Evolutionary conservation across 169 alveolate species (phyloP).

Genomic region (Babesia sp.): DNA sequence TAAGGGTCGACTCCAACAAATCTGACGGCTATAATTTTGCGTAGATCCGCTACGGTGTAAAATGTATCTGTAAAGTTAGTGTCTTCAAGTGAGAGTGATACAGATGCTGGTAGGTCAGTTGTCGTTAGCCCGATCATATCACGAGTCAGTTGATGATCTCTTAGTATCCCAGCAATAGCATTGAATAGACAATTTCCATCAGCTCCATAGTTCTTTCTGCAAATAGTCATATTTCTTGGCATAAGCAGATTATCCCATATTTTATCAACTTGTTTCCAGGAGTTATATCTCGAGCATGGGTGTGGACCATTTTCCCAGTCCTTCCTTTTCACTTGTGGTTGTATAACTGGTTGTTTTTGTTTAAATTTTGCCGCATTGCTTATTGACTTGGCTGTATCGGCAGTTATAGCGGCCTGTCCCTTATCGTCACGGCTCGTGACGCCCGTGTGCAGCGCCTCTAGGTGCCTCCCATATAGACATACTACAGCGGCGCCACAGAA

Average conservation of each 20-base stretch:
- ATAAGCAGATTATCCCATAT: neutral
- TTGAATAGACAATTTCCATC: conserved; percentile 61
- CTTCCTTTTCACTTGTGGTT: no score
- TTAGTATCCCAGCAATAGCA: conserved; percentile 48
- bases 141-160: conserved; percentile 16
- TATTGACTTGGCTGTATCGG: no score
- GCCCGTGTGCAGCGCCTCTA: no score
- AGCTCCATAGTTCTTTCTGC: conserved; percentile 50
- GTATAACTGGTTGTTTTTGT: no score
- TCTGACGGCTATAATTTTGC: conserved; percentile 36
- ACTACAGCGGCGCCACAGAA: no score
- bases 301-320: neutral
- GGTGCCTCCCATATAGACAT: no score
- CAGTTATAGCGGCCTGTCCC: no score
- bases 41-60: conserved; percentile 39
- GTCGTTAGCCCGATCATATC: neutral
- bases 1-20: conserved; percentile 61
- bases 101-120: conserved; percentile 5
- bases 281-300: neutral
- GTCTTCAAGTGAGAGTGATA: conserved; percentile 21
- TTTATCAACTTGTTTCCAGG: neutral
- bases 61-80: neutral
- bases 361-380: no score
- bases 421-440: no score
- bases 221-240: neutral